Evolutionary conservation across 2,329 filamentous ascomycete species (phyloP).

Genomic region (Diaporthe australafricana): DNA sequence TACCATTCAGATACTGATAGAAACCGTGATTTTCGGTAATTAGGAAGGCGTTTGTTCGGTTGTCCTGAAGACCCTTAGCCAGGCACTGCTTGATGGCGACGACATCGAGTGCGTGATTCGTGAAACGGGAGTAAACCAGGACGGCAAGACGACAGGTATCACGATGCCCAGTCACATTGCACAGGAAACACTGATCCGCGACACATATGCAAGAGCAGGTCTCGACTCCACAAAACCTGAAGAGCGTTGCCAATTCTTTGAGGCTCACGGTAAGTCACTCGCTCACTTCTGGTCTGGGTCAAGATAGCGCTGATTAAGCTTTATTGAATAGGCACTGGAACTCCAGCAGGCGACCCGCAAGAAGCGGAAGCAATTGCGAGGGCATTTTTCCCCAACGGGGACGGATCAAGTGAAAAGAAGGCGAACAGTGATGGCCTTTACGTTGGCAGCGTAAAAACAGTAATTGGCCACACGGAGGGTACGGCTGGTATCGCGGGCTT

Average conservation of each 20-base stretch:
- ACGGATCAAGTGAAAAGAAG: background rate
- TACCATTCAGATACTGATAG: too few species aligned
- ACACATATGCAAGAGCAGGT: slow-evolving; percentile 53
- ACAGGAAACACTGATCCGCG: slow-evolving; percentile 53
- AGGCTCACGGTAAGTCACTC: slow-evolving; percentile 48
- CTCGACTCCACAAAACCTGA: slow-evolving; percentile 44
- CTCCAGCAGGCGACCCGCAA: slow-evolving; percentile 39
- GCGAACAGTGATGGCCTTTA: slow-evolving; percentile 33
- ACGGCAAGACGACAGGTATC: slow-evolving; percentile 59
- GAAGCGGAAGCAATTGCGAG: slow-evolving; percentile 49
- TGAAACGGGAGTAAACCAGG: slow-evolving; percentile 54
- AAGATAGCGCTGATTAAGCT: too few species aligned
- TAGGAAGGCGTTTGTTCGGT: slow-evolving; percentile 59
- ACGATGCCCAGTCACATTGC: slow-evolving; percentile 58
- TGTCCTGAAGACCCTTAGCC: slow-evolving; percentile 57
- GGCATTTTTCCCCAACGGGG: slow-evolving; percentile 42
- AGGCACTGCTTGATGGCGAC: slow-evolving; percentile 59
- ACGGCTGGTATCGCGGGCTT: slow-evolving; percentile 60
- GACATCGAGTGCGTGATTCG: slow-evolving; percentile 54
- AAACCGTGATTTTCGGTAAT: too few species aligned
- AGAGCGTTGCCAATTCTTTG: slow-evolving; percentile 52
- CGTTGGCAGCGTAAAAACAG: slow-evolving; percentile 48
- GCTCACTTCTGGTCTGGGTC: too few species aligned
- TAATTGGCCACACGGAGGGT: slow-evolving; percentile 60
- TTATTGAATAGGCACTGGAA: slow-evolving; percentile 34